Evolutionary conservation across 441 rosid species (phyloP), one percentile per base, ranked within the genome.

Genomic region (Viola pubescens): DNA sequence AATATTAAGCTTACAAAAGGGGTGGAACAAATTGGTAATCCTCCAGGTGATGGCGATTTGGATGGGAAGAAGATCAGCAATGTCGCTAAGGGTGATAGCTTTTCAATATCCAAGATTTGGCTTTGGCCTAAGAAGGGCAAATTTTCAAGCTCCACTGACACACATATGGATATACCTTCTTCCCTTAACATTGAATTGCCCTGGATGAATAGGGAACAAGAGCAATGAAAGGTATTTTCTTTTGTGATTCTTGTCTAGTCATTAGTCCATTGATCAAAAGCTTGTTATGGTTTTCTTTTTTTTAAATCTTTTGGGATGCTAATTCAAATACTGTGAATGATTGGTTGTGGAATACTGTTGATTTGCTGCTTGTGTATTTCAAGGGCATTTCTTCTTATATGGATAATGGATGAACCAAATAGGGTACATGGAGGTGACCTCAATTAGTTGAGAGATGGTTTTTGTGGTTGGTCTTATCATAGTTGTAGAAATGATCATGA

Each of bases 41-140:
- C 75, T 19, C 73, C 77, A 0, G 69, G 62, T 63, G 81, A 71
- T 13, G 56, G 66, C 34, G 85, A 73, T 46, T 66, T 60, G 38
- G 91, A 79, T 48, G 87, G 79, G 12, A 87, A 82, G 77, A 82
- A 77, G 75, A 81, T 82, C 16, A 77, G 59, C 58, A 78, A 64
- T 39, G 78, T 80, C 55, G 77, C 72, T 26, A 82, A 82, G 66
- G 90, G 97, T 14, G 98, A 92, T 61, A 92, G 98, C 75, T 87
- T 79, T 68, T 92, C 97, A 2, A 81, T 84, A 46, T 92, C 98
- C 4, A 92, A 92, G 82, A 89, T 92, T 65, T 92, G 98, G 98
- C 96, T 87, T 48, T 92, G 98, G 98, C 77, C 97, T 49, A 89
- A 81, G 77, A 89, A 87, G 72, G 86, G 81, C 38, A 85, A 77